A percentile compares a stretch with the other conserved stretches of the same genome.
phyloP scores from a whole-genome alignment of 225 moss, liverwort and hornwort genomes.

The Physcomitrellopsis africana region DNA sequence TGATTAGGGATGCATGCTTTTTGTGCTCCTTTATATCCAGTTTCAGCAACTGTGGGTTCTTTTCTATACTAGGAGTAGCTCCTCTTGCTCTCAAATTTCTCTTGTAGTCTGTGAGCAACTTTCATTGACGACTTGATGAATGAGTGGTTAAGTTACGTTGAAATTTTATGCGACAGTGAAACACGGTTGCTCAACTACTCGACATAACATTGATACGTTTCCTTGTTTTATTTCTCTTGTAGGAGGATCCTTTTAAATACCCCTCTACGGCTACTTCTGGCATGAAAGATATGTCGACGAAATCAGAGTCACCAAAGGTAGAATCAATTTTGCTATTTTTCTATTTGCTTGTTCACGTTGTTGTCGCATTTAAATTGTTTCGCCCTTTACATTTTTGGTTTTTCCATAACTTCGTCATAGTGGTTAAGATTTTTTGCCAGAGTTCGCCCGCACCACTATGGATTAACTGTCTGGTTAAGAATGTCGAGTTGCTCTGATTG shows the following conservation, averaged over 20 bases:
- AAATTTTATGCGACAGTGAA: constrained; percentile 9
- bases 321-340: constrained; percentile 15
- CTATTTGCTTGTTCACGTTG: neutral
- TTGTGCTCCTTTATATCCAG: constrained; percentile 7
- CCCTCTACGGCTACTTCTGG: constrained; percentile 46
- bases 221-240: constrained; percentile 32
- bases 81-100: constrained; percentile 8
- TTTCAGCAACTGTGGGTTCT: constrained; percentile 4
- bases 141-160: neutral
- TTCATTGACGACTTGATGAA: neutral
- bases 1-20: neutral
- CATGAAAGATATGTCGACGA: constrained; percentile 60
- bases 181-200: constrained; percentile 18
- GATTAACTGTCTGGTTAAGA: constrained; percentile 19
- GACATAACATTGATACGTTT: constrained; percentile 1
- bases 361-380: neutral
- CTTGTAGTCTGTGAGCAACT: neutral
- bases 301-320: constrained; percentile 78
- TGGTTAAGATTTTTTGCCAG: neutral
- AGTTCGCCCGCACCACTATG: neutral
- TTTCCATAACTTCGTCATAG: neutral
- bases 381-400: neutral
- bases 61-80: neutral
- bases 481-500: neutral
- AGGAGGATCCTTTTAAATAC: constrained; percentile 70